Evolutionary conservation across 768 basidiomycete genomes (phyloP).

Genomic region (Neoboletus subvelutipes): DNA sequence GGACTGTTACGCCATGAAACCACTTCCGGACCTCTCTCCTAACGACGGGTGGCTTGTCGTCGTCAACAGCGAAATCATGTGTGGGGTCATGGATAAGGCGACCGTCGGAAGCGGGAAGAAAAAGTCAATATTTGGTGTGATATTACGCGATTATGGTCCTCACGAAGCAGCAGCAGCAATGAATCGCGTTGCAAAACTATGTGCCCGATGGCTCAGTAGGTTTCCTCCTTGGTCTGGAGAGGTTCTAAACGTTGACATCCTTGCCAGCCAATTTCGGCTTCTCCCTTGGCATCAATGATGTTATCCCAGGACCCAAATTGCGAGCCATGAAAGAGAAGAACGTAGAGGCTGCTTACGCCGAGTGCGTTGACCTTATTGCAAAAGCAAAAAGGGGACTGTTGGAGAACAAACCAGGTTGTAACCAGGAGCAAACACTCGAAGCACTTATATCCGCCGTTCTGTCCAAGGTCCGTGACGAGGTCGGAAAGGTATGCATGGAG

Average conservation of each 20-base stretch:
- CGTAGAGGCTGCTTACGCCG: constrained; percentile 85
- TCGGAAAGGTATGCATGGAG: constrained; percentile 97
- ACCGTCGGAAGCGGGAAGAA: constrained; percentile 98
- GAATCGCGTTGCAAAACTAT: constrained; percentile 94
- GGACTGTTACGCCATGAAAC: constrained; percentile 62
- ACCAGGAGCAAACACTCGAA: constrained; percentile 96
- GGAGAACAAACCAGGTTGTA: constrained; percentile 96
- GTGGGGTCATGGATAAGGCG: constrained; percentile 98
- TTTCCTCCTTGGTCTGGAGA: constrained; percentile 2
- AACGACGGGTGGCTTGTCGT: constrained; percentile 98
- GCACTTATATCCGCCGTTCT: constrained; percentile 92
- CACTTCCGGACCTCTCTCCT: constrained; percentile 82
- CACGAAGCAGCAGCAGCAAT: constrained; percentile 94
- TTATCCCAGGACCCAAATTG: constrained; percentile 90
- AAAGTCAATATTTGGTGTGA: constrained; percentile 98
- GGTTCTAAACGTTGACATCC: constrained; percentile 3
- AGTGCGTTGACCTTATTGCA: constrained; percentile 85
- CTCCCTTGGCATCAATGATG: constrained; percentile 97
- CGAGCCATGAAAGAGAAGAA: constrained; percentile 77
- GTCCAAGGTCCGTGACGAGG: constrained; percentile 93
- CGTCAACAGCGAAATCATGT: constrained; percentile 98
- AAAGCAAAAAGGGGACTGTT: constrained; percentile 87
- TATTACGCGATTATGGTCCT: constrained; percentile 93
- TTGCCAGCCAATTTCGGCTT: constrained; percentile 91
- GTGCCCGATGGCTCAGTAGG: constrained; percentile 88